These are phyloP conservation scores for Lathyrus aphaca DNA, from an alignment of 306 rosid species.

Conservation along the genomic window DNA sequence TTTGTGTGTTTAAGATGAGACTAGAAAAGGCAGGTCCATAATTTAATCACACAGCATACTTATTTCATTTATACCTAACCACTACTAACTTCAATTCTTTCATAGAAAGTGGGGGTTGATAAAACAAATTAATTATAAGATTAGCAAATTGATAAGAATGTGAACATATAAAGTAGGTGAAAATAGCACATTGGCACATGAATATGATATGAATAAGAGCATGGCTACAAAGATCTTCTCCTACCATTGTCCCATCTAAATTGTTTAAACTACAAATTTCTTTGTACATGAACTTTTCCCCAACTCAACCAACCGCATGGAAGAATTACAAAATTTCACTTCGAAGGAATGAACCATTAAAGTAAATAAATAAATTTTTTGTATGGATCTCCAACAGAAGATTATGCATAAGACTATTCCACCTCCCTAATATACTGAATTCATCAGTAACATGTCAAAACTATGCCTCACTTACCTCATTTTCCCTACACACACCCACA, in stretches of 20 bases:
- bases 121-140: too few species aligned
- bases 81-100: too few species aligned
- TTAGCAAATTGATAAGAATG: too few species aligned
- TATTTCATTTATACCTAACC: too few species aligned
- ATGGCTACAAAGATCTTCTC: slow-evolving; percentile 1
- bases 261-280: slow-evolving; percentile 29
- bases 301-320: slow-evolving; percentile 13
- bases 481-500: slow-evolving; percentile 74
- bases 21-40: too few species aligned
- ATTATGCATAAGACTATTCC: slow-evolving; percentile 30
- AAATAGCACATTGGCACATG: too few species aligned
- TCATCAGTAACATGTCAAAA: slow-evolving; percentile 13
- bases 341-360: slow-evolving; percentile 30
- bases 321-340: slow-evolving; percentile 46
- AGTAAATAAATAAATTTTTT: slow-evolving; percentile 52
- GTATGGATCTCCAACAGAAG: slow-evolving; percentile 34
- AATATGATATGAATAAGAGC: slow-evolving; percentile 20
- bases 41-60: too few species aligned
- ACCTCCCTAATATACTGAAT: slow-evolving; percentile 21
- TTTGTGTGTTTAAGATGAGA: too few species aligned
- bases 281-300: slow-evolving; percentile 49
- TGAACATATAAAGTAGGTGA: too few species aligned
- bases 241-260: slow-evolving; percentile 13
- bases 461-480: slow-evolving; percentile 72
- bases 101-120: too few species aligned